Base-by-base conservation (phyloP, 208 protist genomes). In the Leishmania martiniquensis region DNA sequence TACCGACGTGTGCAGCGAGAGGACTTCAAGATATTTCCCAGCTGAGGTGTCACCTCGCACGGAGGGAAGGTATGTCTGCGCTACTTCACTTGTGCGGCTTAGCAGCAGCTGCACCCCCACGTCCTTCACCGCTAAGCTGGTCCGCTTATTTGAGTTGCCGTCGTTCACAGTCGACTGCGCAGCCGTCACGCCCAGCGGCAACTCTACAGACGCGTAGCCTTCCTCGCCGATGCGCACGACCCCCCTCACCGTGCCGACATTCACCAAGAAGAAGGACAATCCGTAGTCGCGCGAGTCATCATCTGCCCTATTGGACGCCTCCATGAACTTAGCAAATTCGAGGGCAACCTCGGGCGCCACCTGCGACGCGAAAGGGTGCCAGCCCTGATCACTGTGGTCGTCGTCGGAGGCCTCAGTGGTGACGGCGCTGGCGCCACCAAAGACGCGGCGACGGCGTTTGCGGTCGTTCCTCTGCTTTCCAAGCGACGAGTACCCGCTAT, bases 251-350 rank as follows among this genome's bases (percentile, higher is more conserved):
- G 47, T 63, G 32, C 74, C 75, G 0, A 97, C 76, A 13, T 62
- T 78, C 22, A 91, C 78, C 25, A 87, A 44, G 20, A 84, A 76
- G 62, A 92, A 96, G 70, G 91, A 85, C 67, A 97, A 72, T 0
- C 91, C 93, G 78, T 96, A 95, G 77, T 97, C 93, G 76, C 91
- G 91, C n/a, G 89, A 85, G 71, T 89, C 63, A 65, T 95, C 90
- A 17, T 89, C 84, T 9, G 86, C 85, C 55, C 79, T 77, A 45
- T 90, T 87, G 62, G 84, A 77, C 25, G 83, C 68, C 69, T 92
- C 89, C 85, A 93, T 93, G 67, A 87, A 92, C 60, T 89, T 80
- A 1, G 87, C 85, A 44, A 96, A 97, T 6, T 72, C 85, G 7
- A 77, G 51, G 0, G 87, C 89, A 22, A 91, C 75, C 7, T 82